Percentiles rank a stretch among this genome's conserved stretches.
Evolutionary conservation across 192 early-diverging fungal species (phyloP).

Genomic region (Borealophlyctis nickersoniae): DNA sequence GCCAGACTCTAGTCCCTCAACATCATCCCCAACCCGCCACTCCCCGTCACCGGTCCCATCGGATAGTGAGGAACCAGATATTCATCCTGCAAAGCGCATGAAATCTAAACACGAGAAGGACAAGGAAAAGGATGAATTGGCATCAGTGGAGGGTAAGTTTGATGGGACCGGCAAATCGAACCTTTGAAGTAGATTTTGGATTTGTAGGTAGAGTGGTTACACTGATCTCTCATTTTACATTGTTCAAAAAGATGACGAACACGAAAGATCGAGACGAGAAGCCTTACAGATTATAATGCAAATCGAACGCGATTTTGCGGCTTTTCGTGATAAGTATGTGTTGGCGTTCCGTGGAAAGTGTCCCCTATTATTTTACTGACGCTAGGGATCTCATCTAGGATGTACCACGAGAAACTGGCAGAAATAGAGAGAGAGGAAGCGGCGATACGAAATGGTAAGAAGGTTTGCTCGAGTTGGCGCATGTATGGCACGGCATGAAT

Average conservation of each 20-base stretch:
- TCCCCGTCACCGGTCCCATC: no score
- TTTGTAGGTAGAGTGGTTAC: background rate
- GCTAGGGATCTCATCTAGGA: constrained; percentile 5
- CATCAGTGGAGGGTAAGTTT: no score
- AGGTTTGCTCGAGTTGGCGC: background rate
- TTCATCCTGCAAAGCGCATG: no score
- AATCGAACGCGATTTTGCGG: constrained; percentile 25
- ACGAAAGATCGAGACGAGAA: constrained; percentile 19
- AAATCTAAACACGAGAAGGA: no score
- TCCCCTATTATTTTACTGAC: background rate
- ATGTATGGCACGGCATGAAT: background rate
- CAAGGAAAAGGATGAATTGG: no score
- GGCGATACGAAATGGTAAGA: constrained; percentile 16
- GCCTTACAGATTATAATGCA: constrained; percentile 20
- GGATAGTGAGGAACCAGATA: no score
- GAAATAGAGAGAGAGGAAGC: constrained; percentile 16
- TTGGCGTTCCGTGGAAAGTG: background rate
- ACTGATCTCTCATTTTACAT: background rate
- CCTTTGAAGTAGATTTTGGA: background rate
- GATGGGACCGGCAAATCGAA: background rate
- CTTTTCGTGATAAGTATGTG: constrained; percentile 22
- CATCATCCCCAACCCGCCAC: no score
- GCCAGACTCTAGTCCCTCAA: no score
- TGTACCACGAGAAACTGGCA: constrained; percentile 24
- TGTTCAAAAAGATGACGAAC: constrained; percentile 17